phyloP scores from a whole-genome alignment of 228 moss, liverwort and hornwort species.

The Sphagnum fallax region DNA sequence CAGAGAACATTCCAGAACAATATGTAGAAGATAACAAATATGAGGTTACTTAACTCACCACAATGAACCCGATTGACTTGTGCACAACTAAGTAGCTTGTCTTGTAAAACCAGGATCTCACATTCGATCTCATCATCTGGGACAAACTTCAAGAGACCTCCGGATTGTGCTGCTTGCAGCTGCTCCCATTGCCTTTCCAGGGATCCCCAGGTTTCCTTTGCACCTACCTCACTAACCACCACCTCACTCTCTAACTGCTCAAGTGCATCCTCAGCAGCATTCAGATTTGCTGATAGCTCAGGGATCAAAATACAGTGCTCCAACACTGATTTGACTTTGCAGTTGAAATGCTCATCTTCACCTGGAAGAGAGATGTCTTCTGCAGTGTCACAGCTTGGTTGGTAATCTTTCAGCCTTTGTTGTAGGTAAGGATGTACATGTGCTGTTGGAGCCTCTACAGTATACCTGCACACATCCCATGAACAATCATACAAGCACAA shows the following conservation, averaged over 20 bases:
- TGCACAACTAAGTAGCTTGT: slow-evolving; percentile 38
- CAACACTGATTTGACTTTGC: slow-evolving; percentile 6
- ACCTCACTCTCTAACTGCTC: neutral
- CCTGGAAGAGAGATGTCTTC: slow-evolving; percentile 8
- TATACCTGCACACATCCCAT: slow-evolving; percentile 16
- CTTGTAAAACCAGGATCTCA: slow-evolving; percentile 53
- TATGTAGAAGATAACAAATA: too few relatives aligned
- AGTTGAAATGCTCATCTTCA: slow-evolving; percentile 10
- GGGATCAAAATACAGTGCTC: slow-evolving; percentile 3
- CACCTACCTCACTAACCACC: neutral
- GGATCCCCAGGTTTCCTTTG: slow-evolving; percentile 14
- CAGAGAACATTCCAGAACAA: too few relatives aligned
- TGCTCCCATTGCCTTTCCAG: slow-evolving; percentile 57
- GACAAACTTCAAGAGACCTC: slow-evolving; percentile 44
- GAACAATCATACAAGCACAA: neutral
- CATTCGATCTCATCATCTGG: slow-evolving; percentile 62
- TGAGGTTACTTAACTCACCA: slow-evolving; percentile 20
- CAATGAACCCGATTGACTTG: slow-evolving; percentile 42
- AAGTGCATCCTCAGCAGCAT: neutral
- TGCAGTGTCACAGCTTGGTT: slow-evolving; percentile 13
- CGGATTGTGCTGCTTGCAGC: slow-evolving; percentile 36
- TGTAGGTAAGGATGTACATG: slow-evolving; percentile 34
- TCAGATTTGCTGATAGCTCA: neutral
- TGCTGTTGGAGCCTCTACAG: slow-evolving; percentile 22
- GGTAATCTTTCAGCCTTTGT: slow-evolving; percentile 35